These are phyloP conservation scores for Penicillium sp. DNA, from an alignment of 2,329 filamentous ascomycete species.

Conservation along the genomic window DNA sequence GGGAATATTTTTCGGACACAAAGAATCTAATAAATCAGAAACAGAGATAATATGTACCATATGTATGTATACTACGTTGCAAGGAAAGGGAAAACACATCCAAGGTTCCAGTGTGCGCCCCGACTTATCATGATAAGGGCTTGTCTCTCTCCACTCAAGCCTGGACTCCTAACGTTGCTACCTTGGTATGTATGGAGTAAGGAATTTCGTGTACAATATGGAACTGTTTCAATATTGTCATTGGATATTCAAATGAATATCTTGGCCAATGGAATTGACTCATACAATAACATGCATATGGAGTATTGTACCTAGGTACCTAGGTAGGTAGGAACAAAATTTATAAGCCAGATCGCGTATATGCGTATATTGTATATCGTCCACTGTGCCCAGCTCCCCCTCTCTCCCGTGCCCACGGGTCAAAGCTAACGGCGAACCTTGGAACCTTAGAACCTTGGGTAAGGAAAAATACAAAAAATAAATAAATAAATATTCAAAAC, in stretches of 20 bases:
- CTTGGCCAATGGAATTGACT: not conserved
- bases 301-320: too few relatives aligned
- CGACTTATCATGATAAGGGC: slow-evolving; percentile 1
- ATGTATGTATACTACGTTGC: not conserved
- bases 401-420: not conserved
- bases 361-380: slow-evolving; percentile 1
- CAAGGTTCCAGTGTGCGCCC: slow-evolving; percentile 1
- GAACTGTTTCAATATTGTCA: not conserved
- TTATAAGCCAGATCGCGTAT: not conserved
- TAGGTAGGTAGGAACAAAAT: not conserved
- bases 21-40: not conserved
- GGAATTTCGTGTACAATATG: not conserved
- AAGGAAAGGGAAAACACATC: not conserved
- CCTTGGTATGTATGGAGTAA: not conserved
- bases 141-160: not conserved
- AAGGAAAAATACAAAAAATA: not conserved
- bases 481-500: not conserved
- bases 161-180: slow-evolving; percentile 1
- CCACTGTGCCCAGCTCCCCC: not conserved
- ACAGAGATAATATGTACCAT: not conserved
- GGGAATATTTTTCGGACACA: not conserved
- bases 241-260: not conserved
- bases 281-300: not conserved
- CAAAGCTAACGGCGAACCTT: not conserved
- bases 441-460: not conserved